Evolutionary conservation across 176 grass and related monocot species (phyloP).

Genomic region (Canna indica): DNA sequence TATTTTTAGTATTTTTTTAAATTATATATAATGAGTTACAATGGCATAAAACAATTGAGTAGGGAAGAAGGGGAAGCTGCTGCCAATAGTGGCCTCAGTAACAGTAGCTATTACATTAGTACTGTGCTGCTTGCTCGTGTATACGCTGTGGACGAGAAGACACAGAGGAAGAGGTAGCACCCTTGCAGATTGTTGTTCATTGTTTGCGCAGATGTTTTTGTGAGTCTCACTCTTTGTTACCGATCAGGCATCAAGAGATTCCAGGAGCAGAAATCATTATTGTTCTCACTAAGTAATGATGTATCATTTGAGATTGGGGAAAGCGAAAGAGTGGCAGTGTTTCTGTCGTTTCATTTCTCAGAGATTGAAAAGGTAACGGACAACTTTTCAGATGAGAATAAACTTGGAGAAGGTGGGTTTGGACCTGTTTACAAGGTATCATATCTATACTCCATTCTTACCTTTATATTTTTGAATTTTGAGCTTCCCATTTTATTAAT

Average conservation of each 20-base stretch:
- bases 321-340: conserved; percentile 23
- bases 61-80: conserved; percentile 4
- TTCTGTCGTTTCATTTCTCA: conserved; percentile 21
- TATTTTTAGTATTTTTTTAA: too few relatives aligned
- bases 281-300: background rate
- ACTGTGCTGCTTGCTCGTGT: conserved; percentile 10
- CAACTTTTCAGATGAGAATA: conserved; percentile 28
- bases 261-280: background rate
- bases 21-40: too few relatives aligned
- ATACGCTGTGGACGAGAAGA: conserved; percentile 25
- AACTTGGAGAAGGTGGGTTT: conserved; percentile 36
- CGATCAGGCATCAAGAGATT: too few relatives aligned
- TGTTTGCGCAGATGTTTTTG: background rate
- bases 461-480: too few relatives aligned
- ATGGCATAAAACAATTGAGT: background rate
- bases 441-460: background rate
- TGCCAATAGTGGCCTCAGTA: background rate
- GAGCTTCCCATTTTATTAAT: too few relatives aligned
- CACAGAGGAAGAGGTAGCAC: conserved; percentile 10
- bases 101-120: conserved; percentile 13
- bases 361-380: conserved; percentile 22
- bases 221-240: background rate
- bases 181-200: background rate
- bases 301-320: background rate
- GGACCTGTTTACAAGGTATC: conserved; percentile 44